Evolutionary conservation across 192 early-diverging fungal genomes (phyloP).

Genomic region (Powellomyces hirtus): DNA sequence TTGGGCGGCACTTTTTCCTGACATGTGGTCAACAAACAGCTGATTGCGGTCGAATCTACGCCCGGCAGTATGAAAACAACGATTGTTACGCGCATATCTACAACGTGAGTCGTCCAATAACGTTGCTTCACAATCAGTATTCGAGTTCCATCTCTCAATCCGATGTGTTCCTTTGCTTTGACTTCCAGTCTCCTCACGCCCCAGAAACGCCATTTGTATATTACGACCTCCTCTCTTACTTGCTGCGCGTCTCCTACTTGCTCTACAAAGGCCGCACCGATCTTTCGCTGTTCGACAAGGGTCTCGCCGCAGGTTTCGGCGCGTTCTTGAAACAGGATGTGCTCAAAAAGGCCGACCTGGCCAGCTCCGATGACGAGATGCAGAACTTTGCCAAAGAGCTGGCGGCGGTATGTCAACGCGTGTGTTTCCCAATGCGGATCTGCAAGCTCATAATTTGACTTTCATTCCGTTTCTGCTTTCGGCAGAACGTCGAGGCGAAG

Average conservation of each 20-base stretch:
- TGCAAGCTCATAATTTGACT: neutral
- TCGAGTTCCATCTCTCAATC: too few species aligned
- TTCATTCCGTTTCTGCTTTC: neutral
- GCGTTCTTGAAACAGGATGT: slow-evolving; percentile 43
- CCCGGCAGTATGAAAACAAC: slow-evolving; percentile 33
- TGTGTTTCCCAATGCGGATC: neutral
- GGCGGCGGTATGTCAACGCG: neutral
- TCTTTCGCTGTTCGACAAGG: slow-evolving; percentile 33
- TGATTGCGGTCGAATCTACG: slow-evolving; percentile 12
- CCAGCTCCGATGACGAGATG: neutral
- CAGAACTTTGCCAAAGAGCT: neutral
- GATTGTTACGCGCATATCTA: slow-evolving; percentile 18
- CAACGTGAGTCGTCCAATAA: slow-evolving; percentile 34
- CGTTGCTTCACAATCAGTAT: too few species aligned
- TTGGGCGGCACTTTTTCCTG: neutral
- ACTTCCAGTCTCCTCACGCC: slow-evolving; percentile 41
- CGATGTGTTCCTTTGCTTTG: too few species aligned
- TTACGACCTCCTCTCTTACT: slow-evolving; percentile 44
- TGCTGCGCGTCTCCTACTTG: slow-evolving; percentile 35
- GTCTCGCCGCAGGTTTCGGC: slow-evolving; percentile 34
- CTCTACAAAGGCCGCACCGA: slow-evolving; percentile 31
- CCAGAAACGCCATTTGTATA: slow-evolving; percentile 39
- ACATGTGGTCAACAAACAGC: neutral
- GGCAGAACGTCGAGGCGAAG: slow-evolving; percentile 25
- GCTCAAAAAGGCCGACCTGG: slow-evolving; percentile 3